Base-by-base conservation (phyloP, 2,329 filamentous ascomycete species). In the Talaromyces amestolkiae region DNA sequence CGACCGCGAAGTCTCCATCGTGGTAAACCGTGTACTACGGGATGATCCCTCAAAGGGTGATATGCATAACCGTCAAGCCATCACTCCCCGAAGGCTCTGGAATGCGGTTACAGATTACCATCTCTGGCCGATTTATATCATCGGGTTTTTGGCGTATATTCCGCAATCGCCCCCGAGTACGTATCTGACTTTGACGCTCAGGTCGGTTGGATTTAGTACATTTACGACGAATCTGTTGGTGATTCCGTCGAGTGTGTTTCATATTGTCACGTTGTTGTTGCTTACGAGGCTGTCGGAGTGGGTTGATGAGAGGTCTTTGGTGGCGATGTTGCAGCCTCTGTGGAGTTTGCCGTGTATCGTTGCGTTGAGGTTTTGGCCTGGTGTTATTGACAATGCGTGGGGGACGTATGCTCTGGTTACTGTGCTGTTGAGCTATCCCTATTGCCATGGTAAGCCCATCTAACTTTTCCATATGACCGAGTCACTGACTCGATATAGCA, bases 191-290 rank as follows among this genome's bases (percentile, higher is more conserved):
- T 69, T 81, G 7, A 70, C 78, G 53, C 70, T 84, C 1, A 84
- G 83, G 68, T 79, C 83, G 2, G 76, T 89, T 4, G 86, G 81
- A 8, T 88, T 87, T 75, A 77, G 76, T 59, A 86, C 85, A 2
- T 85, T 90, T 71, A 77, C 85, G 45, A 84, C 83, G 33, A 90
- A 89, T 69, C 78, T 91, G 67, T 81, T 90, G 24, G 86, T 86
- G 2, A 87, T 89, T n/a, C 86, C 85, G 0, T 82, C 84, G 0
- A 84, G 83, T n/a, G 80, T 79, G 0, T 73, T 87, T 2, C 86
- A 86, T 71, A 86, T 88, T 67, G 59, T 85, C 54, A 85, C 85
- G 49, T 82, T 88, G 75, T 71, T 88, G 15, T 72, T 77, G 2
- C 79, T 85, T 65, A 84, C 86, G 0, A 85, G 79, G 74, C 77